phyloP scores from a whole-genome alignment of 108 stramenopile species.

The Nitzschia inconspicua region DNA sequence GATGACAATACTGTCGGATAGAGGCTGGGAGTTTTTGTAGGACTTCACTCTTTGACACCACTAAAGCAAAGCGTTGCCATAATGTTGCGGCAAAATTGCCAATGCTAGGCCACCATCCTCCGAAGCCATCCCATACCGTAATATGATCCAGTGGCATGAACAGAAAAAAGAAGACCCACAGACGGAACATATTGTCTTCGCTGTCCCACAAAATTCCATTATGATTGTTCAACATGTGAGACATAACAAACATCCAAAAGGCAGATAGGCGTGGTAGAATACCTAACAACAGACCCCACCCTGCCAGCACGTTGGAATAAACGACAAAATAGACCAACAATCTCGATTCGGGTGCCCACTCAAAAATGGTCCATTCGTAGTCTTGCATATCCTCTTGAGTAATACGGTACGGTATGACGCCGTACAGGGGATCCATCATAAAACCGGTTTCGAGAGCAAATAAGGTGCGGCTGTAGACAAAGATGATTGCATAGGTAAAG shows the following conservation, averaged over 20 bases:
- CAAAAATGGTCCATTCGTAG: background rate
- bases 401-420: background rate
- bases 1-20: no score
- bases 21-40: no score
- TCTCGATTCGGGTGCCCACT: background rate
- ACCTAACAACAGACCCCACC: background rate
- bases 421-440: background rate
- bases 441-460: background rate
- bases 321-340: background rate
- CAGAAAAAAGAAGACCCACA: background rate
- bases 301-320: background rate
- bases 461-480: background rate
- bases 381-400: background rate
- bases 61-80: no score
- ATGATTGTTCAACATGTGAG: background rate
- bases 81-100: no score
- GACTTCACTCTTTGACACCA: no score
- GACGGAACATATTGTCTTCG: conserved; percentile 3
- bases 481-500: background rate
- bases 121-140: conserved; percentile 1
- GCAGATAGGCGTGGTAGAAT: background rate
- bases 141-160: conserved; percentile 1
- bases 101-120: no score
- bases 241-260: background rate
- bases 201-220: background rate